Evolutionary conservation across 2,329 filamentous ascomycete genomes (phyloP).

Genomic region (Venturia asperata): DNA sequence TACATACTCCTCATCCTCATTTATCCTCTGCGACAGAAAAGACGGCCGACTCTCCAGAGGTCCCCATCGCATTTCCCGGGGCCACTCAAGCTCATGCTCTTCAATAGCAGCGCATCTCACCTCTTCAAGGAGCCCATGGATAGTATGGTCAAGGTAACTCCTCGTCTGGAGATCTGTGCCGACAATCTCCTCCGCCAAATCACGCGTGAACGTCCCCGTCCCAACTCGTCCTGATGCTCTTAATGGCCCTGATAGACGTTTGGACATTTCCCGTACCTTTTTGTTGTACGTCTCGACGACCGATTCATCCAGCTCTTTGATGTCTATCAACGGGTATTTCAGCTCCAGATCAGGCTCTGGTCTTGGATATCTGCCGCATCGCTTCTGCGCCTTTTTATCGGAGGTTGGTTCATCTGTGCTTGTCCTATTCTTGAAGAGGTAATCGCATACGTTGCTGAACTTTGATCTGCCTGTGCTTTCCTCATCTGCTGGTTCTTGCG

Average conservation of each 20-base stretch:
- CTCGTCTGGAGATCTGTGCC: not conserved
- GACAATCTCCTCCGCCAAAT: not conserved
- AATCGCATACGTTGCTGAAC: not conserved
- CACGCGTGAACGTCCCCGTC: not conserved
- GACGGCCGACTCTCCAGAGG: not conserved
- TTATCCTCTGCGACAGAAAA: not conserved
- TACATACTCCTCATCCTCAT: not conserved
- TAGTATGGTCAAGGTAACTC: not conserved
- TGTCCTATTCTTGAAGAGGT: not conserved
- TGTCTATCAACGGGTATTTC: not conserved
- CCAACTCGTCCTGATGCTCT: not conserved
- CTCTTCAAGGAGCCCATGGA: not conserved
- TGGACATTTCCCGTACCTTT: not conserved
- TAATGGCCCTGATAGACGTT: not conserved
- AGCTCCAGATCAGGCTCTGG: not conserved
- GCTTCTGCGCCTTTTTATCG: not conserved
- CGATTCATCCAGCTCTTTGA: not conserved
- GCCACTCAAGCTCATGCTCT: not conserved
- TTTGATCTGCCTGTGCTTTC: not conserved
- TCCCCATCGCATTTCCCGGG: not conserved
- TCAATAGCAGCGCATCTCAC: not conserved
- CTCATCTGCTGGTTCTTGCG: not conserved
- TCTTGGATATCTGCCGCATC: not conserved
- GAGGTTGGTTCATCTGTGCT: not conserved
- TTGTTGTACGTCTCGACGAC: not conserved